phyloP scores from a whole-genome alignment of 1,284 basidiomycete genomes.

The Agroathelia rolfsii region DNA sequence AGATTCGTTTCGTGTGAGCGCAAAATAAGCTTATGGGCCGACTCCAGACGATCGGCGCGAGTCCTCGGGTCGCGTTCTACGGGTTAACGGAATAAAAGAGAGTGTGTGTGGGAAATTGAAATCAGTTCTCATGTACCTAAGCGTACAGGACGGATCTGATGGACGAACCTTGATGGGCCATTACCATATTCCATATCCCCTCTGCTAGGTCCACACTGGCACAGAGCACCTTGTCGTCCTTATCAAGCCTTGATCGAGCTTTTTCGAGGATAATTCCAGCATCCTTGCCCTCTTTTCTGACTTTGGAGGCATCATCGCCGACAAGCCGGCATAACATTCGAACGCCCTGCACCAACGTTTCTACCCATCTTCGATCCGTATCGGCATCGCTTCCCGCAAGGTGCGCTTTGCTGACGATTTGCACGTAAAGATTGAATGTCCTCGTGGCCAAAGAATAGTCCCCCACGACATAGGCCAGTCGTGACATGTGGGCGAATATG shows the following conservation, averaged over 20 bases:
- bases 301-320: constrained; percentile 16
- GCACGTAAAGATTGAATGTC: constrained; percentile 74
- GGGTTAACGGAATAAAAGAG: constrained; percentile 1
- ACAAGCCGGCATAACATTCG: constrained; percentile 60
- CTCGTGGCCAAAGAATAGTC: constrained; percentile 63
- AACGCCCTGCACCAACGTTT: constrained; percentile 62
- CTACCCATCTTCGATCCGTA: constrained; percentile 58
- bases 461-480: constrained; percentile 56
- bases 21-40: constrained; percentile 50
- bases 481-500: constrained; percentile 74
- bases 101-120: background rate
- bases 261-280: constrained; percentile 47
- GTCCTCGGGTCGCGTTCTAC: constrained; percentile 57
- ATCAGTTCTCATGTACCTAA: background rate
- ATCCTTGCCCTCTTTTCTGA: constrained; percentile 45
- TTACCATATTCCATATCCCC: constrained; percentile 52
- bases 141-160: background rate
- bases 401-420: constrained; percentile 72
- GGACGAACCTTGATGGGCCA: constrained; percentile 48
- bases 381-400: constrained; percentile 51
- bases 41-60: constrained; percentile 47
- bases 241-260: constrained; percentile 41
- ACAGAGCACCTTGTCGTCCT: constrained; percentile 33
- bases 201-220: constrained; percentile 55
- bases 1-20: constrained; percentile 45